These are phyloP conservation scores for Peribolospora baueri DNA, from an alignment of 768 basidiomycete genomes.

Conservation along the genomic window DNA sequence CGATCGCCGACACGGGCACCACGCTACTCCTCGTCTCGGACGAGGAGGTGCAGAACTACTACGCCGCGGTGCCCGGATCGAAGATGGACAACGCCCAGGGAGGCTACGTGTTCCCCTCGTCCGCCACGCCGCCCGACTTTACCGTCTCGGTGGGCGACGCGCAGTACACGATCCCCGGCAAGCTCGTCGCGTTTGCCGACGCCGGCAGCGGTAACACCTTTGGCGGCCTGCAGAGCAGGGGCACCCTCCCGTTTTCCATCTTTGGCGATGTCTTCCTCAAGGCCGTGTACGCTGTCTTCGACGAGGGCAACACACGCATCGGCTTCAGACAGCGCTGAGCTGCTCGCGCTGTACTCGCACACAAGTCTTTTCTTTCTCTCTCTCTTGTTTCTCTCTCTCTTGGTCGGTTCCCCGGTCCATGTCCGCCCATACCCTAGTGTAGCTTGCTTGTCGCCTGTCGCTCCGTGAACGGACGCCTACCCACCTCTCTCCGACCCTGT, in stretches of 20 bases:
- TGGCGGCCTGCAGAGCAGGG: constrained; percentile 18
- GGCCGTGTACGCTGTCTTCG: constrained; percentile 19
- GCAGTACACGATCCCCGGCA: constrained; percentile 14
- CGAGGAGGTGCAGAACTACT: constrained; percentile 18
- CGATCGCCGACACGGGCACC: constrained; percentile 24
- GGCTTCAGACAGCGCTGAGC: too few relatives aligned
- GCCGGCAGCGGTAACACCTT: constrained; percentile 13
- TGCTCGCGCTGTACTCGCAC: too few relatives aligned
- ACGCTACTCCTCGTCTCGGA: constrained; percentile 19
- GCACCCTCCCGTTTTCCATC: constrained; percentile 17
- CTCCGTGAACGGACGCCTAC: too few relatives aligned
- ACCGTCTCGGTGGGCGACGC: constrained; percentile 19
- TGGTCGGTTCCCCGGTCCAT: too few relatives aligned
- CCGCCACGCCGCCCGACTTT: constrained; percentile 18
- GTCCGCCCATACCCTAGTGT: too few relatives aligned
- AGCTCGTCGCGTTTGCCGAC: constrained; percentile 14
- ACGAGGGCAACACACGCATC: neutral
- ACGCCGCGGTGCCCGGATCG: constrained; percentile 20
- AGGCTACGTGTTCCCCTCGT: constrained; percentile 21
- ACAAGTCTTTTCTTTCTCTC: too few relatives aligned
- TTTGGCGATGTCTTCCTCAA: constrained; percentile 21
- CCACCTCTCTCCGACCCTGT: too few relatives aligned
- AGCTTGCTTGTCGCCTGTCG: too few relatives aligned
- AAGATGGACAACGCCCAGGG: constrained; percentile 19
- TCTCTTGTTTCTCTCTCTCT: too few relatives aligned